phyloP scores from a whole-genome alignment of 2,329 filamentous ascomycete species.

The Magnaporthiopsis incrustans region DNA sequence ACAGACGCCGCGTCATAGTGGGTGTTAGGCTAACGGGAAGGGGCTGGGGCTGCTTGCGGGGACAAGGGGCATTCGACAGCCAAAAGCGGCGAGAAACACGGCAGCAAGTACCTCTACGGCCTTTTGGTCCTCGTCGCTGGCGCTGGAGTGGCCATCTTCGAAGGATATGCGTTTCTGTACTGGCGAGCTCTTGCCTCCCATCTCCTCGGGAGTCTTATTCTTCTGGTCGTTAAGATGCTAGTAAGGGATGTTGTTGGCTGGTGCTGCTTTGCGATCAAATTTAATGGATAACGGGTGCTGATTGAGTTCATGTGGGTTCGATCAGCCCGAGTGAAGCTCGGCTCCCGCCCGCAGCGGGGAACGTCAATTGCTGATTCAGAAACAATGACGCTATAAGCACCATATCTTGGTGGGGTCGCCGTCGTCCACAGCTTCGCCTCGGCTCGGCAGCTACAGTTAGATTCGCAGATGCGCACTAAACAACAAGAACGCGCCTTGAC shows the following conservation, averaged over 20 bases:
- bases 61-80: no score
- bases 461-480: no score
- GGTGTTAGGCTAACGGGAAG: neutral
- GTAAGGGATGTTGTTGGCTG: no score
- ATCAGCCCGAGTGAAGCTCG: no score
- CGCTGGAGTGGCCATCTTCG: slow-evolving; percentile 33
- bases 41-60: neutral
- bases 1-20: no score
- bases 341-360: neutral
- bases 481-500: no score
- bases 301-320: neutral
- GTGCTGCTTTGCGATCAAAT: no score
- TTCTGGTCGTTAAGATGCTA: no score
- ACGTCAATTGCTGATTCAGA: neutral
- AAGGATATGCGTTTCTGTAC: slow-evolving; percentile 7
- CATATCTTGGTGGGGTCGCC: neutral
- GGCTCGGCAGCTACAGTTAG: no score
- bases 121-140: slow-evolving; percentile 42
- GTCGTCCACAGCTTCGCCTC: no score
- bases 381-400: neutral
- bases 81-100: neutral
- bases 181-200: neutral
- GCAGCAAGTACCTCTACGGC: slow-evolving; percentile 39
- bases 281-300: no score
- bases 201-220: neutral